Evolutionary conservation across 2,329 filamentous ascomycete genomes (phyloP), one percentile per base, ranked within the genome.

Genomic region (Penicillium sp.): DNA sequence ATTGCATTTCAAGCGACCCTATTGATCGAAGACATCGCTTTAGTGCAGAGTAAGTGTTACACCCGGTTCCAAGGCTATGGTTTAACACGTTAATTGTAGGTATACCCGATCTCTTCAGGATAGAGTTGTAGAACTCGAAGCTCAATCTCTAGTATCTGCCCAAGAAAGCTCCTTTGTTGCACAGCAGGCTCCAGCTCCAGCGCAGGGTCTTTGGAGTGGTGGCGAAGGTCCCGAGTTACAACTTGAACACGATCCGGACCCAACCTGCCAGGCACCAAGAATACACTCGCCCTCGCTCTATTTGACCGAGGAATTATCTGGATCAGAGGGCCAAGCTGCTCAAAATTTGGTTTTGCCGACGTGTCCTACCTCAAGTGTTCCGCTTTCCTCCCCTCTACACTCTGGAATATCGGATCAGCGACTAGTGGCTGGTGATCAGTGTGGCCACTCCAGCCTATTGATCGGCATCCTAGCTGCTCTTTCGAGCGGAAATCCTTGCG

Each of bases 101-200:
- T 57, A 57, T 49, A 47, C 41, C 23, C 36, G 37, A 40, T 46
- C 52, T n/a, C 52, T 57, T 3, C 48, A 57, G 18, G 42, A 49
- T 26, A 52, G 39, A 30, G 46, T 57, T 15, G 20, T 34, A 21
- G 42, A 43, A 1, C 52, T 57, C 6, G 54, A 57, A 32, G 47
- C 52, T 40, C 52, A 49, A 42, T 29, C 47, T 20, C 9, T 40
- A 18, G 37, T 29, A 29, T 7, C 26, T 7, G 10, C 2, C 13
- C 39, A 42, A 21, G 10, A 13, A 13, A 8, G 7, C 26, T 42
- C 39, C 20, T 20, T 12, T 20, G 17, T 7, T 18, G 10, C 2
- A 42, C 39, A 18, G n/a, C n/a, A 18, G n/a, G 5, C 32, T 18
- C 32, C 8, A 5, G 1, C 20, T 27, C 21, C 36, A 17, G 21